These are phyloP conservation scores for Penicillium desertorum DNA, from an alignment of 495 filamentous ascomycete genomes.

Conservation along the genomic window DNA sequence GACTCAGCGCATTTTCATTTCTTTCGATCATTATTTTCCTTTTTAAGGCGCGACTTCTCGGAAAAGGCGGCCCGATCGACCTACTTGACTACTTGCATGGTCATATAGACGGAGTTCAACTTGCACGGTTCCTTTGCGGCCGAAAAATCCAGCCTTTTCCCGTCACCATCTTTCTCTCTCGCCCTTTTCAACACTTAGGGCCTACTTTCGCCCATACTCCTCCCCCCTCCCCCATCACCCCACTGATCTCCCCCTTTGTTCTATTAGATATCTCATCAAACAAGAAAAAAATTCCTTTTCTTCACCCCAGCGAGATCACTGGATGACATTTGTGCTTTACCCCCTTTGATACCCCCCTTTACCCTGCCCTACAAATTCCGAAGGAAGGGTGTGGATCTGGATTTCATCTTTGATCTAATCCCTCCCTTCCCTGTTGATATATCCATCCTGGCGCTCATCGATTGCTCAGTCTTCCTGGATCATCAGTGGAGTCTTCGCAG, in stretches of 20 bases:
- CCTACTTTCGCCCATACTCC: slow-evolving; percentile 29
- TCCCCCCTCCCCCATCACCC: neutral
- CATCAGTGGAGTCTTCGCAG: slow-evolving; percentile 8
- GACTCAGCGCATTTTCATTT: slow-evolving; percentile 32
- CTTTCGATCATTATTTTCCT: slow-evolving; percentile 15
- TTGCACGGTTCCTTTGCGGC: slow-evolving; percentile 16
- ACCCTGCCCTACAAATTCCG: slow-evolving; percentile 2
- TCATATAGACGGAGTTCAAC: slow-evolving; percentile 14
- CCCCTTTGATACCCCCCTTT: slow-evolving; percentile 31
- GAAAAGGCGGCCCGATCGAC: neutral
- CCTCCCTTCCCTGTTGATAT: slow-evolving; percentile 9
- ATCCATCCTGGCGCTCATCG: slow-evolving; percentile 42
- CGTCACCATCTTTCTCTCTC: slow-evolving; percentile 6
- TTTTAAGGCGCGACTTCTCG: slow-evolving; percentile 14
- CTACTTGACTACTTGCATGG: slow-evolving; percentile 12
- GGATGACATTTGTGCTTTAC: slow-evolving; percentile 24
- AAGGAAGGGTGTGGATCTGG: slow-evolving; percentile 9
- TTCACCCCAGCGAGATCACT: slow-evolving; percentile 20
- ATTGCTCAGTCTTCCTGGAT: slow-evolving; percentile 8
- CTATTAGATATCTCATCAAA: slow-evolving; percentile 31
- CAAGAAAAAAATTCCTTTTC: slow-evolving; percentile 32
- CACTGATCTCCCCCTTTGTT: slow-evolving; percentile 18
- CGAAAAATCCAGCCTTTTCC: slow-evolving; percentile 16
- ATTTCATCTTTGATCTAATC: neutral
- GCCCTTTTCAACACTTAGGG: slow-evolving; percentile 18